Percentiles rank a stretch among this genome's conserved stretches.
Evolutionary conservation across 1,284 basidiomycete species (phyloP).

Genomic region (Tetrapyrgos nigripes): DNA sequence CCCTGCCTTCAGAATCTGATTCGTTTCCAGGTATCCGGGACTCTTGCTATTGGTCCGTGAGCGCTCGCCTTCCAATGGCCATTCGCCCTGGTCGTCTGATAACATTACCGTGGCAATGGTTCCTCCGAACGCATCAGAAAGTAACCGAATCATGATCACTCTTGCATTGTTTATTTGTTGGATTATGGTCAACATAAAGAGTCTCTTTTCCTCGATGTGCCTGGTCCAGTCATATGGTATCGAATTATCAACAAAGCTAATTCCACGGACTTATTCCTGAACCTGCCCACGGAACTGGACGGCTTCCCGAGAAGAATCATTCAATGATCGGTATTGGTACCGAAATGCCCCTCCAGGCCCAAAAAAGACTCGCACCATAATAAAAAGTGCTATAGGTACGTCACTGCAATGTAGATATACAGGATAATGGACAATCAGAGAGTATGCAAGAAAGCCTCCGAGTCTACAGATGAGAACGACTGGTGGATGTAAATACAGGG

Average conservation of each 20-base stretch:
- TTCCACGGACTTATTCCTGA: conserved; percentile 6
- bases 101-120: too few relatives aligned
- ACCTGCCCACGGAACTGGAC: conserved; percentile 10
- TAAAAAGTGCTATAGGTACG: conserved; percentile 1
- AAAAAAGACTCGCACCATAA: neutral
- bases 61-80: too few relatives aligned
- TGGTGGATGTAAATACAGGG: neutral
- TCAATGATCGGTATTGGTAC: neutral
- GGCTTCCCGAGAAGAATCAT: conserved; percentile 3
- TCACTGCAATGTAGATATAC: conserved; percentile 1
- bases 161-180: too few relatives aligned
- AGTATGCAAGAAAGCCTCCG: neutral
- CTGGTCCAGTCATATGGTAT: too few relatives aligned
- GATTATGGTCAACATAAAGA: neutral
- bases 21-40: neutral
- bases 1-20: neutral
- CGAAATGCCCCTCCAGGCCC: neutral
- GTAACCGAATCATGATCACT: too few relatives aligned
- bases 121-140: too few relatives aligned
- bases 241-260: neutral
- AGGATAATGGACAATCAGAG: neutral
- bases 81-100: neutral
- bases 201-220: neutral
- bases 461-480: neutral
- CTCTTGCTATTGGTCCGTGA: too few relatives aligned